phyloP scores from a whole-genome alignment of 1,284 basidiomycete genomes.

The Cutaneotrichosporon dermatis region DNA sequence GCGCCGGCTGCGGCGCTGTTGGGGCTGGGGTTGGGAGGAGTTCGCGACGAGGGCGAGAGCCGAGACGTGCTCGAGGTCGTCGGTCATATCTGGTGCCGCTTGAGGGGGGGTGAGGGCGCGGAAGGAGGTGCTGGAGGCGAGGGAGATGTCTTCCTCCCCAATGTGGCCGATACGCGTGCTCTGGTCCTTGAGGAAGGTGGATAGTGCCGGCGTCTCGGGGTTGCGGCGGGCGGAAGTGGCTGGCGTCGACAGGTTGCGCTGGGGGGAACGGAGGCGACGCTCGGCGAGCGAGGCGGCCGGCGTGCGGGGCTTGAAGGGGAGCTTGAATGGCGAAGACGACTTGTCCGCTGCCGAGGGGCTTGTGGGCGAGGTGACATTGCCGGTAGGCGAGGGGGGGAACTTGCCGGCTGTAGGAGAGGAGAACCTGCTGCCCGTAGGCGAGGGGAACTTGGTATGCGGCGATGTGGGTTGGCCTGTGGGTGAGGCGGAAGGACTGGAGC shows the following conservation, averaged over 20 bases:
- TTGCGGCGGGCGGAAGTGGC: background rate
- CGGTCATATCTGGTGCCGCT: background rate
- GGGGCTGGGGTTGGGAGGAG: too few species aligned
- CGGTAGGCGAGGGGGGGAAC: background rate
- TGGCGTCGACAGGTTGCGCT: background rate
- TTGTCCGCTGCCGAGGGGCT: background rate
- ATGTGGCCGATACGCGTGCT: constrained; percentile 4
- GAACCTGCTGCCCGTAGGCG: too few species aligned
- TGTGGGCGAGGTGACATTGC: background rate
- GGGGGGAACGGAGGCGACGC: background rate
- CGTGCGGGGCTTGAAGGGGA: background rate
- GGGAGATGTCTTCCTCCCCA: constrained; percentile 10
- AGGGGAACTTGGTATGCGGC: background rate
- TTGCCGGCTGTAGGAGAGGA: background rate
- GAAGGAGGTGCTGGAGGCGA: constrained; percentile 13
- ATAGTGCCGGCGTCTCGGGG: constrained; percentile 13
- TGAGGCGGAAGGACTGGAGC: background rate
- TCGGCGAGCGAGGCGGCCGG: background rate
- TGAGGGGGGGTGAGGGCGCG: constrained; percentile 10
- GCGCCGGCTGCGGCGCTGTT: background rate
- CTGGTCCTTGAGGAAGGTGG: constrained; percentile 9
- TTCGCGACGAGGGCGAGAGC: background rate
- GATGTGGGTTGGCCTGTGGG: background rate
- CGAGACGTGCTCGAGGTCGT: background rate
- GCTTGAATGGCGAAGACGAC: background rate